These are phyloP conservation scores for Albophoma yamanashiensis DNA, from an alignment of 2,329 filamentous ascomycete species.

Conservation along the genomic window DNA sequence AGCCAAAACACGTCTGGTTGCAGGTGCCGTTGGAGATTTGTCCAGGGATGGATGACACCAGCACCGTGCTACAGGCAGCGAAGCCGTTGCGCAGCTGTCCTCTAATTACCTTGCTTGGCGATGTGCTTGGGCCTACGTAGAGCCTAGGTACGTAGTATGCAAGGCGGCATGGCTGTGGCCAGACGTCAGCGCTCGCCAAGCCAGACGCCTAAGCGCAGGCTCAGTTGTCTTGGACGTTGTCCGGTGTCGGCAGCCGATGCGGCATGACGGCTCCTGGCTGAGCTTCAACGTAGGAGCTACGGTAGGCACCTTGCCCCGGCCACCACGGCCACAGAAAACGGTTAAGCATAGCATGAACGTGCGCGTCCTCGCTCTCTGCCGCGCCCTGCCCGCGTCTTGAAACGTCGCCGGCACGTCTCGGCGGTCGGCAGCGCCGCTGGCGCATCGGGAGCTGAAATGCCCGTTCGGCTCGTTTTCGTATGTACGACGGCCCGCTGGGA, in stretches of 20 bases:
- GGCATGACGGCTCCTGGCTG: not conserved
- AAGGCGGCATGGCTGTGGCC: not conserved
- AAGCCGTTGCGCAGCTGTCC: not conserved
- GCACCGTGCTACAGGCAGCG: no score
- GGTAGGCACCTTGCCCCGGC: no score
- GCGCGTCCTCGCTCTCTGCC: not conserved
- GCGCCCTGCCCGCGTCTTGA: not conserved
- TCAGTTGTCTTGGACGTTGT: not conserved
- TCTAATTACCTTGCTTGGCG: not conserved
- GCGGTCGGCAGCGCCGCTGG: not conserved
- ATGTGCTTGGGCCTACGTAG: not conserved
- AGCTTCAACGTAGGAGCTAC: no score
- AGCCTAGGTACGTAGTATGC: no score
- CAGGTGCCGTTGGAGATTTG: no score
- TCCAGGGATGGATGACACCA: no score
- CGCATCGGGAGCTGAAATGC: not conserved
- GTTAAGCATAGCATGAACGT: not conserved
- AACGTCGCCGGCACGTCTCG: not conserved
- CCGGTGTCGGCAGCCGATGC: not conserved
- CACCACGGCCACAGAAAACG: not conserved
- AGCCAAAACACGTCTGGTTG: no score
- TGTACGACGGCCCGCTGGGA: not conserved
- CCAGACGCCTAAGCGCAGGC: no score
- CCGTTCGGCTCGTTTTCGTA: constrained; percentile 1
- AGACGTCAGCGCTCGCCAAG: not conserved